Percentiles rank a stretch among this genome's conserved stretches.
These are phyloP conservation scores for Mycena pura DNA, from an alignment of 768 basidiomycete species.

Conservation along the genomic window DNA sequence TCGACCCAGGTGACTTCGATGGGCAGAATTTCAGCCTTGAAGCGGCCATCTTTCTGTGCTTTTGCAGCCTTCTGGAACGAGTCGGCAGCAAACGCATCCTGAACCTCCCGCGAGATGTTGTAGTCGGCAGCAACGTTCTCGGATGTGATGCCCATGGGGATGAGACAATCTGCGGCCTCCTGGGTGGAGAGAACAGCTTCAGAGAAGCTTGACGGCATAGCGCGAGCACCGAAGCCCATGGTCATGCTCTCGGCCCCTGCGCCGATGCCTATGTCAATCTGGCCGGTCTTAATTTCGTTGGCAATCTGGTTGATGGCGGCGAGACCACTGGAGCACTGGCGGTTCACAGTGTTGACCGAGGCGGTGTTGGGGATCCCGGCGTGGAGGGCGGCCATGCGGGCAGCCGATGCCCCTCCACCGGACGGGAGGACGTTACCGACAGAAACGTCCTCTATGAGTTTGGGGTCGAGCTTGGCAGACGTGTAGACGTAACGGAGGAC, in stretches of 20 bases:
- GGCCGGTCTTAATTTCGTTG: conserved; percentile 75
- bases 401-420: conserved; percentile 79
- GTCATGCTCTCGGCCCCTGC: conserved; percentile 93
- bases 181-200: conserved; percentile 68
- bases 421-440: conserved; percentile 92
- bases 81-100: conserved; percentile 84
- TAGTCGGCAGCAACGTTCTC: conserved; percentile 89
- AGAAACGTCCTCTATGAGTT: conserved; percentile 81
- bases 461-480: conserved; percentile 74
- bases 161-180: conserved; percentile 80
- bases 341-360: conserved; percentile 82
- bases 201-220: conserved; percentile 64
- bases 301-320: conserved; percentile 85
- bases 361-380: conserved; percentile 84
- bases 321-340: conserved; percentile 90
- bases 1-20: conserved; percentile 73
- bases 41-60: conserved; percentile 82
- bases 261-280: conserved; percentile 93
- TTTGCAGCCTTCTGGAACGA: conserved; percentile 87
- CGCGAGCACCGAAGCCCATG: conserved; percentile 67
- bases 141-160: conserved; percentile 95
- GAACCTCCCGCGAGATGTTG: conserved; percentile 72
- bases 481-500: conserved; percentile 78
- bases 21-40: conserved; percentile 85
- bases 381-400: conserved; percentile 87